Evolutionary conservation across 257 asterid genomes (phyloP).

Genomic region (Phtheirospermum japonicum): DNA sequence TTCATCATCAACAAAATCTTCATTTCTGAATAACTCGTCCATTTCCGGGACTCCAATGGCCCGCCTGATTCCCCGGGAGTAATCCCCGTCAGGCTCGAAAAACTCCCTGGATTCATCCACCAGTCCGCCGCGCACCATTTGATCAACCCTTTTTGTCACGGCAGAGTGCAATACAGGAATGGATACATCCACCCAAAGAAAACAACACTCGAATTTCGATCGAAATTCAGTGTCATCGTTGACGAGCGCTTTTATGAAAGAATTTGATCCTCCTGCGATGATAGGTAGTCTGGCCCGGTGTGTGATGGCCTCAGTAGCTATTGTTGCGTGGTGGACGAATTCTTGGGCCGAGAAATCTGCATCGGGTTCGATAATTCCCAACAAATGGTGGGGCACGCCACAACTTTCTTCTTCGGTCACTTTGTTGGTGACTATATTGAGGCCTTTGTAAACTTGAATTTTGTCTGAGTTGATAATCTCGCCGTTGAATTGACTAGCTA

Average conservation of each 20-base stretch:
- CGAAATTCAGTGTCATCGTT: slow-evolving; percentile 42
- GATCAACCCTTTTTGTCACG: slow-evolving; percentile 46
- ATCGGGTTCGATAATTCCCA: slow-evolving; percentile 49
- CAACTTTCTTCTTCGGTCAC: slow-evolving; percentile 56
- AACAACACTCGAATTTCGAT: slow-evolving; percentile 54
- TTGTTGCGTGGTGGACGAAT: slow-evolving; percentile 52
- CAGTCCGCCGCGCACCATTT: slow-evolving; percentile 47
- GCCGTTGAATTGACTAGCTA: slow-evolving; percentile 61
- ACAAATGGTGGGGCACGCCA: slow-evolving; percentile 68
- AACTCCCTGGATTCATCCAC: slow-evolving; percentile 46
- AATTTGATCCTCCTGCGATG: slow-evolving; percentile 85
- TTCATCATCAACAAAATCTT: slow-evolving; percentile 20
- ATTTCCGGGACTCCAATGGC: slow-evolving; percentile 65
- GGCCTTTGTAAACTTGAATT: slow-evolving; percentile 69
- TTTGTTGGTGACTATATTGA: slow-evolving; percentile 57
- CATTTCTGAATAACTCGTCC: slow-evolving; percentile 44
- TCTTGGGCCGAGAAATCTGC: slow-evolving; percentile 54
- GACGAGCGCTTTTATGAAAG: slow-evolving; percentile 58
- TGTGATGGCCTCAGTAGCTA: slow-evolving; percentile 40
- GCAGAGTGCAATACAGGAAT: slow-evolving; percentile 42
- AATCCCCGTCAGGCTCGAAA: slow-evolving; percentile 35
- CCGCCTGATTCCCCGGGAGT: slow-evolving; percentile 42
- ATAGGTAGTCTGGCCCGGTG: slow-evolving; percentile 53
- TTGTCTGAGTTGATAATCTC: slow-evolving; percentile 79
- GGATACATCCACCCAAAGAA: slow-evolving; percentile 69